These are phyloP conservation scores for Fagus sylvatica DNA, from an alignment of 306 rosid species.

Conservation along the genomic window DNA sequence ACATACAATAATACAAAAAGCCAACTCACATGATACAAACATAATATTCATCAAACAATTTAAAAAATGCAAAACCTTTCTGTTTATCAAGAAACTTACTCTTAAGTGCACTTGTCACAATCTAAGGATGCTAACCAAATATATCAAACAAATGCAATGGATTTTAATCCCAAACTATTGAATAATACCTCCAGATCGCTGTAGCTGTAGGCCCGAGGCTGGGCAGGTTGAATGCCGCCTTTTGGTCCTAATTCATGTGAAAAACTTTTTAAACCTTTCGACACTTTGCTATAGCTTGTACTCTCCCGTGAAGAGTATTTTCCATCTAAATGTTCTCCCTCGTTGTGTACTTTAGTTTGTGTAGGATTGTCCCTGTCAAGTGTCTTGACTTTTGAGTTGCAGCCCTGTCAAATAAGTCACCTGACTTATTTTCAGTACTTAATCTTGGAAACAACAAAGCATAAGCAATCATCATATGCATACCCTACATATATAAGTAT, in stretches of 20 bases:
- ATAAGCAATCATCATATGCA: not conserved
- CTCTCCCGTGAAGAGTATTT: slow-evolving; percentile 6
- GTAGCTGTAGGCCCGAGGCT: slow-evolving; percentile 13
- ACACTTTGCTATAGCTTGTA: not conserved
- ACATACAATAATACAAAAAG: not conserved
- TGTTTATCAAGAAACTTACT: not conserved
- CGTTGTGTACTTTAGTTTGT: not conserved
- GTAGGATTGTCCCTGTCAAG: not conserved
- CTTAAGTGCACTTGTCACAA: not conserved
- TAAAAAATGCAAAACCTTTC: not conserved
- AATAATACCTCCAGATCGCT: slow-evolving; percentile 8
- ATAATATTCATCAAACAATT: not conserved
- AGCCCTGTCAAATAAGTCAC: slow-evolving; percentile 12
- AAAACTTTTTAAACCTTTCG: slow-evolving; percentile 1
- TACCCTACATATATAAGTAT: not conserved
- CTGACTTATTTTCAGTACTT: not conserved
- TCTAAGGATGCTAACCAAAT: not conserved
- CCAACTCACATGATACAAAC: not conserved
- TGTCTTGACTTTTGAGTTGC: not conserved
- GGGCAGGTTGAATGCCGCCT: slow-evolving; percentile 5
- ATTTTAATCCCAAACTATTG: not conserved
- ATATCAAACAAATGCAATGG: not conserved
- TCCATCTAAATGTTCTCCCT: not conserved
- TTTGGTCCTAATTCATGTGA: slow-evolving; percentile 13
- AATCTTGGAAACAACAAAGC: not conserved